Percentiles rank a stretch among this genome's conserved stretches.
Evolutionary conservation across 2,329 filamentous ascomycete genomes (phyloP).

Genomic region (Aureobasidium subglaciale): DNA sequence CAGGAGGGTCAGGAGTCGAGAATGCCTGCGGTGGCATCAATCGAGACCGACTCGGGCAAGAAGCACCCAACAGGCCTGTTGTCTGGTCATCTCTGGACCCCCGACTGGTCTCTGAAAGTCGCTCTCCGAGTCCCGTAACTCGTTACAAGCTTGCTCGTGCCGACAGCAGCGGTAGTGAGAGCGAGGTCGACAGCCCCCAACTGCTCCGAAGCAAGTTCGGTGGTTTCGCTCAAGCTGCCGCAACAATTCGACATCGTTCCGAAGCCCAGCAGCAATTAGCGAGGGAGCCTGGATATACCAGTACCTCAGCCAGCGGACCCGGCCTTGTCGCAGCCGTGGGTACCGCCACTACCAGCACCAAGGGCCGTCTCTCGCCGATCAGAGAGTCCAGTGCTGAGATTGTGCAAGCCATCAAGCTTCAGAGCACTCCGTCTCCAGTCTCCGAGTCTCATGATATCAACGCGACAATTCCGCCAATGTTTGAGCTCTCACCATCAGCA

Average conservation of each 20-base stretch:
- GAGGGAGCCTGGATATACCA: slow-evolving; percentile 9
- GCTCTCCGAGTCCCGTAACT: not conserved
- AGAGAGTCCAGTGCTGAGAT: not conserved
- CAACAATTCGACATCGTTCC: not conserved
- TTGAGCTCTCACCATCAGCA: not conserved
- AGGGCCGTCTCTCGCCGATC: not conserved
- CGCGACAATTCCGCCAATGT: not conserved
- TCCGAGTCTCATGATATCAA: not conserved
- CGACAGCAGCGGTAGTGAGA: slow-evolving; percentile 8
- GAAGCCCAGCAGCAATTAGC: not conserved
- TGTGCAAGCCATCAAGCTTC: not conserved
- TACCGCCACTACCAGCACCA: not conserved
- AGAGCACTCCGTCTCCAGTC: not conserved
- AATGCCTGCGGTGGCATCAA: not conserved
- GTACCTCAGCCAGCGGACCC: not conserved
- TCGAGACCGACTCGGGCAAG: not conserved
- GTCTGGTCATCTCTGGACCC: slow-evolving; percentile 3
- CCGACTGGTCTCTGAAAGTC: not conserved
- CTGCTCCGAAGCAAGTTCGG: not conserved
- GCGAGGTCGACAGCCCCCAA: not conserved
- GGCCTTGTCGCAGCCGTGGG: not conserved
- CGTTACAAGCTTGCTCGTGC: slow-evolving; percentile 7
- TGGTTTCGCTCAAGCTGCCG: not conserved
- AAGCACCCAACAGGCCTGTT: slow-evolving; percentile 2
- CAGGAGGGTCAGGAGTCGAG: slow-evolving; percentile 3